Evolutionary conservation across 495 filamentous ascomycete genomes (phyloP).

Genomic region (Penicillium parvum): DNA sequence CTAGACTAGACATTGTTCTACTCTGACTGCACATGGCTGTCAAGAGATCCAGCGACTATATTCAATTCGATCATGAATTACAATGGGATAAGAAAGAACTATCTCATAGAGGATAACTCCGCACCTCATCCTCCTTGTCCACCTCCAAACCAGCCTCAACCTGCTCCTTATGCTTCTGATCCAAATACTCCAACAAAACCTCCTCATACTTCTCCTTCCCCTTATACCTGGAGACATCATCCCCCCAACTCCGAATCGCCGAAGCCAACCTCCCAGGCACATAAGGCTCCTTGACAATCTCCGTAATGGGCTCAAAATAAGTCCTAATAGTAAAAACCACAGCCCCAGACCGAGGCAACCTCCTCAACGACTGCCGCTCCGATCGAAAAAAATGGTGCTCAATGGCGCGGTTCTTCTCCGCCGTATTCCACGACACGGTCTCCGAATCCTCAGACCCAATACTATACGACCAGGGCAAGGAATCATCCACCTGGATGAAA

Average conservation of each 20-base stretch:
- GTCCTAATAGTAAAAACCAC: constrained; percentile 80
- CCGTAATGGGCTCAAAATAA: constrained; percentile 68
- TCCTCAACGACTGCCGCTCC: constrained; percentile 71
- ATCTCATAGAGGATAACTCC: constrained; percentile 43
- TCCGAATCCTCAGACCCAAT: constrained; percentile 70
- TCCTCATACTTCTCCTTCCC: constrained; percentile 75
- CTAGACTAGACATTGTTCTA: too few species aligned
- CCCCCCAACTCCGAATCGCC: constrained; percentile 78
- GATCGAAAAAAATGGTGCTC: constrained; percentile 73
- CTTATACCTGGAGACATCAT: constrained; percentile 81
- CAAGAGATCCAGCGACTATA: not conserved
- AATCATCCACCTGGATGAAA: constrained; percentile 75
- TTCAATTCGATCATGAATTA: not conserved
- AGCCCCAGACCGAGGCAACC: constrained; percentile 68
- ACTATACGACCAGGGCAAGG: constrained; percentile 64
- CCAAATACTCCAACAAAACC: constrained; percentile 78
- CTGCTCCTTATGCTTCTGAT: constrained; percentile 75
- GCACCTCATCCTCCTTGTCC: constrained; percentile 56
- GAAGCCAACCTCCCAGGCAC: constrained; percentile 69
- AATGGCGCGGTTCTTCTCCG: constrained; percentile 72
- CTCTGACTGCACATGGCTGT: not conserved
- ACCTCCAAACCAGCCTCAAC: constrained; percentile 58
- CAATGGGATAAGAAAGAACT: not conserved
- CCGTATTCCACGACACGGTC: constrained; percentile 66
- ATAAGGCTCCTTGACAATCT: constrained; percentile 61